phyloP scores from a whole-genome alignment of 805 yeast genomes.

The Candida sanyiensis region DNA sequence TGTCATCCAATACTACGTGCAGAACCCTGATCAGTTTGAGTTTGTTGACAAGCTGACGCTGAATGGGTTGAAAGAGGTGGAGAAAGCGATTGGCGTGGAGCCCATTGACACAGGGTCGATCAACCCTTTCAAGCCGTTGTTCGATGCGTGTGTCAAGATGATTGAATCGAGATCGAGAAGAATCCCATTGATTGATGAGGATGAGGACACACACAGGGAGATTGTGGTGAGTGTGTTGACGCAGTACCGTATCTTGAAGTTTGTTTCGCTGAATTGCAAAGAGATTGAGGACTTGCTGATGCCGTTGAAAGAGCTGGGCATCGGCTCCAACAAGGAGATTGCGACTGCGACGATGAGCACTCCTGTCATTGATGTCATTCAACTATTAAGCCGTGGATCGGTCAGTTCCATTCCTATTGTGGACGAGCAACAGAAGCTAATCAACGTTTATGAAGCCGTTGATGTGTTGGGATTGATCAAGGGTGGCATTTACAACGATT shows the following conservation, averaged over 20 bases:
- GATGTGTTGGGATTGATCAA: slow-evolving; percentile 89
- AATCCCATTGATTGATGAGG: slow-evolving; percentile 90
- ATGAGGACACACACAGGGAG: slow-evolving; percentile 86
- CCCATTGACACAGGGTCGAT: slow-evolving; percentile 82
- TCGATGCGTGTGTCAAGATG: slow-evolving; percentile 93
- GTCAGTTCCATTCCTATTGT: slow-evolving; percentile 92
- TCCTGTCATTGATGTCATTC: slow-evolving; percentile 91
- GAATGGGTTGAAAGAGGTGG: slow-evolving; percentile 82
- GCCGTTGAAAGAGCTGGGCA: slow-evolving; percentile 64
- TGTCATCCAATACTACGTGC: slow-evolving; percentile 90
- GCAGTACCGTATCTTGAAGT: slow-evolving; percentile 91
- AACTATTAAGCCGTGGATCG: slow-evolving; percentile 67
- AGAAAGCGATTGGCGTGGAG: slow-evolving; percentile 77
- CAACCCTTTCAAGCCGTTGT: slow-evolving; percentile 84
- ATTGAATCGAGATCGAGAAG: slow-evolving; percentile 83
- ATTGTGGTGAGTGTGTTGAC: slow-evolving; percentile 93
- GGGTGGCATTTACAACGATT: slow-evolving; percentile 89
- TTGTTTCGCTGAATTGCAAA: slow-evolving; percentile 92
- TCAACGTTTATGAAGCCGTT: slow-evolving; percentile 93
- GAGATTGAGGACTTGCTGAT: slow-evolving; percentile 80
- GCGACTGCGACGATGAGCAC: slow-evolving; percentile 83
- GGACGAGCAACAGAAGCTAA: slow-evolving; percentile 61
- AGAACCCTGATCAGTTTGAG: slow-evolving; percentile 81
- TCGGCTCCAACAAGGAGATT: slow-evolving; percentile 53
- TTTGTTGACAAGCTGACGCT: slow-evolving; percentile 79